Conservation (phyloP, 192 early-diverging fungal species). For the Backusella liffmaniae region DNA sequence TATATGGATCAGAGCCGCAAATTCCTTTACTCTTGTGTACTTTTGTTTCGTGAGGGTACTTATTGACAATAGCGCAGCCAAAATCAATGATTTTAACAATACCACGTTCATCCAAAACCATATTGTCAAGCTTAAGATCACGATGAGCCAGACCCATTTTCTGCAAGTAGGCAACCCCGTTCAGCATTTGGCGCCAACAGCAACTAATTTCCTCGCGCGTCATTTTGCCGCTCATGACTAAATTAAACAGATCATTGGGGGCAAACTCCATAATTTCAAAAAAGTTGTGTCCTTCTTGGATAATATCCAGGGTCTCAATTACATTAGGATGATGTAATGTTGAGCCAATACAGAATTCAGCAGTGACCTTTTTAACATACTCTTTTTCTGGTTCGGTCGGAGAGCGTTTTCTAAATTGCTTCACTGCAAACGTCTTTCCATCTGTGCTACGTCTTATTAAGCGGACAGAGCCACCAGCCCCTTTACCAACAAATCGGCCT, state of each 20-base stretch:
- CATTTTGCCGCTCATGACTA: constrained; percentile 78
- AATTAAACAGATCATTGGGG: constrained; percentile 85
- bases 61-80: constrained; percentile 84
- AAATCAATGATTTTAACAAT: constrained; percentile 89
- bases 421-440: constrained; percentile 71
- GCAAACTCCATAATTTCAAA: constrained; percentile 94
- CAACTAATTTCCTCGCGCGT: constrained; percentile 79
- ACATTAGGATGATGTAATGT: constrained; percentile 79
- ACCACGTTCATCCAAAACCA: constrained; percentile 71
- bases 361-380: constrained; percentile 82
- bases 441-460: constrained; percentile 61
- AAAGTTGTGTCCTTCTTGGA: constrained; percentile 62
- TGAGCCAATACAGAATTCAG: constrained; percentile 84
- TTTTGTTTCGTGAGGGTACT: constrained; percentile 74
- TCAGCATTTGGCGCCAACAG: constrained; percentile 76
- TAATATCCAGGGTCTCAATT: constrained; percentile 77
- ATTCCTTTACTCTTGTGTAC: constrained; percentile 55
- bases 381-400: constrained; percentile 66
- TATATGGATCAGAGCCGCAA: constrained; percentile 94
- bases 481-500: constrained; percentile 56
- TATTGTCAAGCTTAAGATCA: constrained; percentile 85
- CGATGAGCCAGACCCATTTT: constrained; percentile 78
- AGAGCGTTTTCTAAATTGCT: constrained; percentile 75
- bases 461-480: constrained; percentile 76
- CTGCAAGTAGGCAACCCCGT: constrained; percentile 78